Evolutionary conservation across 345 rosid genomes (phyloP), one percentile per base, ranked within the genome.

Genomic region (Iberis pinnata): DNA sequence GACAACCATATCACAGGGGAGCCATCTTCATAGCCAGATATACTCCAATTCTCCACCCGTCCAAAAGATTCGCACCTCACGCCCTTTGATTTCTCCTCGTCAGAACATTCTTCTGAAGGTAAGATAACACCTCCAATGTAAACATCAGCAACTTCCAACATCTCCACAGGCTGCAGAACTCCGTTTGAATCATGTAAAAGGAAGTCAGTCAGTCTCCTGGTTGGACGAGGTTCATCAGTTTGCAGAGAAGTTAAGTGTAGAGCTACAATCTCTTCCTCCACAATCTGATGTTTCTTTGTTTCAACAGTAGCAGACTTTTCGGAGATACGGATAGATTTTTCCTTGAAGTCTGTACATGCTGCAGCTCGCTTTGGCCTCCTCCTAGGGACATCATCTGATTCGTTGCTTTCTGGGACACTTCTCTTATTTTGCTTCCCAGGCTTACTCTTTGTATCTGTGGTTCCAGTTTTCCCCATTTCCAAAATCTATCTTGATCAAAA

Each of bases 301-400:
- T 83, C 89, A 11, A 83, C 10, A 14, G 81, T 31, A 8, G 43
- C 72, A 12, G 73, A 72, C 39, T 75, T 67, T 32, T 76, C 72
- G 12, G 75, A 61, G 26, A 81, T 18, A 2, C 63, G 62, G 5
- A 74, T 29, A 4, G 82, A 52, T 49, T 74, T 85, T 43, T 89
- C 88, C 73, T 75, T 89, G 52, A 86, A 80, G 71, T 74, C 43
- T 5, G 69, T 54, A 54, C 88, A 78, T 6, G 97, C 95, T 4
- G 93, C 97, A 45, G 86, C 84, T 19, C 97, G 72, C 81, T 17
- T 83, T 0, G 89, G 90, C 56, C 81, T 75, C 73, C 68, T 81
- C 16, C 35, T 41, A 9, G 75, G 20, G 15, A 47, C 48, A 9
- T 66, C 58, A 2, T 44, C 43, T 11, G 58, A 37, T 15, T 73